Conservation (phyloP, 352 stramenopile genomes). For the Globisporangium parvum region DNA sequence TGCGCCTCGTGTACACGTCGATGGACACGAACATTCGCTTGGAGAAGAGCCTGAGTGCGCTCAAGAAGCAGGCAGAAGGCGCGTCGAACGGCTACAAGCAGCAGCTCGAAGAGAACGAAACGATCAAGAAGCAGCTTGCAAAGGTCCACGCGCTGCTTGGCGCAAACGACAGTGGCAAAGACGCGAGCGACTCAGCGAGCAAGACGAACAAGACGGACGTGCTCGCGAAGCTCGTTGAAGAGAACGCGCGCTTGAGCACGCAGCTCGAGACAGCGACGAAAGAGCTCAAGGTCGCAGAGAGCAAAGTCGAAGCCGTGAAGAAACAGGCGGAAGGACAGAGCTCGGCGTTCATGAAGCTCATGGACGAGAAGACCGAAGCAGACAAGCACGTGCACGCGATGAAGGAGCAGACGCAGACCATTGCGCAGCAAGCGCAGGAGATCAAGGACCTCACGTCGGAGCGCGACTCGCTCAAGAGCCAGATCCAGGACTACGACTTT, state of each 20-base stretch:
- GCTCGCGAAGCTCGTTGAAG: constrained; percentile 48
- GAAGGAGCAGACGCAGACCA: constrained; percentile 37
- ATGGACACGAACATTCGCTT: constrained; percentile 62
- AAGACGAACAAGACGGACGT: constrained; percentile 34
- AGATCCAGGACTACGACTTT: constrained; percentile 87
- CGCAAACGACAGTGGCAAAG: constrained; percentile 16
- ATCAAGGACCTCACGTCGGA: constrained; percentile 50
- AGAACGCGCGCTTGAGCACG: constrained; percentile 47
- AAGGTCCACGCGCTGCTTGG: constrained; percentile 58
- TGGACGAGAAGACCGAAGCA: constrained; percentile 63
- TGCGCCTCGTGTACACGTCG: constrained; percentile 70
- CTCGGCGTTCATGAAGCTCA: constrained; percentile 73
- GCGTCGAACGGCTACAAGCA: constrained; percentile 58
- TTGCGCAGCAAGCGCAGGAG: constrained; percentile 36
- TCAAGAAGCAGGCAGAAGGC: constrained; percentile 77
- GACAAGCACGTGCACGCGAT: constrained; percentile 43
- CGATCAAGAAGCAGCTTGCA: constrained; percentile 50
- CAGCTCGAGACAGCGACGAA: constrained; percentile 30
- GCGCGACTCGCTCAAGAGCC: constrained; percentile 61
- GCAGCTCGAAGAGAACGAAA: constrained; percentile 67
- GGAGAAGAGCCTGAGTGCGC: constrained; percentile 60
- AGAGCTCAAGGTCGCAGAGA: constrained; percentile 40
- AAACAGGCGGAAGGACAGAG: constrained; percentile 79
- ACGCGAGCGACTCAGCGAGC: constrained; percentile 10
- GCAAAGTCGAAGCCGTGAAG: constrained; percentile 47